Percentiles rank a stretch among this genome's conserved stretches.
phyloP scores from a whole-genome alignment of 495 filamentous ascomycete species.

The Penicillium robsamsonii region DNA sequence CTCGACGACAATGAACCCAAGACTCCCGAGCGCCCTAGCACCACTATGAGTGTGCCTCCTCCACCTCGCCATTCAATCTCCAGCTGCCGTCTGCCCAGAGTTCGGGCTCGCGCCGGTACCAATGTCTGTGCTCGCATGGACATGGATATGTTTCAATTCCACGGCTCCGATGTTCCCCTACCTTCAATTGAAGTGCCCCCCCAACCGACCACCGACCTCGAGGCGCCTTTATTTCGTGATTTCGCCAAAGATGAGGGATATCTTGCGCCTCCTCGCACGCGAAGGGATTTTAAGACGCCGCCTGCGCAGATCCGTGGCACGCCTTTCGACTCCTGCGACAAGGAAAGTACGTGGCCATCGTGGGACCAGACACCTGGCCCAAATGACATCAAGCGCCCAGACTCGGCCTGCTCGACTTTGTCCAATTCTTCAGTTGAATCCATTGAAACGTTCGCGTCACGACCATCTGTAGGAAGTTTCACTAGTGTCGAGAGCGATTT shows the following conservation, averaged over 20 bases:
- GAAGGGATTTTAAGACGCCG: constrained; percentile 62
- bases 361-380: constrained; percentile 36
- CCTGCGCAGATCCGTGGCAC: constrained; percentile 52
- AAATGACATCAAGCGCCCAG: constrained; percentile 50
- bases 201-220: constrained; percentile 19
- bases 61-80: constrained; percentile 51
- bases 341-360: constrained; percentile 28
- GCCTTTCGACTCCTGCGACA: constrained; percentile 30
- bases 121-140: constrained; percentile 42
- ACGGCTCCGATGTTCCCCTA: constrained; percentile 47
- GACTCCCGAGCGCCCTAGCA: constrained; percentile 55
- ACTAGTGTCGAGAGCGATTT: constrained; percentile 65
- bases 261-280: constrained; percentile 47
- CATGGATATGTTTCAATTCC: constrained; percentile 31
- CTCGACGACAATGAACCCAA: constrained; percentile 53
- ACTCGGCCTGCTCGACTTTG: constrained; percentile 58
- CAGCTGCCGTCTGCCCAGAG: constrained; percentile 47
- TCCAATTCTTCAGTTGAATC: constrained; percentile 73
- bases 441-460: constrained; percentile 61
- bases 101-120: constrained; percentile 46
- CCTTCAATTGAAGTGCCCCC: constrained; percentile 63
- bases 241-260: constrained; percentile 44
- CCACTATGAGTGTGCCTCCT: constrained; percentile 42
- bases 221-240: constrained; percentile 21
- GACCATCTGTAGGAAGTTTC: constrained; percentile 63